Evolutionary conservation across 2,329 filamentous ascomycete genomes (phyloP).

Genomic region (Bipolaris sorokiniana): DNA sequence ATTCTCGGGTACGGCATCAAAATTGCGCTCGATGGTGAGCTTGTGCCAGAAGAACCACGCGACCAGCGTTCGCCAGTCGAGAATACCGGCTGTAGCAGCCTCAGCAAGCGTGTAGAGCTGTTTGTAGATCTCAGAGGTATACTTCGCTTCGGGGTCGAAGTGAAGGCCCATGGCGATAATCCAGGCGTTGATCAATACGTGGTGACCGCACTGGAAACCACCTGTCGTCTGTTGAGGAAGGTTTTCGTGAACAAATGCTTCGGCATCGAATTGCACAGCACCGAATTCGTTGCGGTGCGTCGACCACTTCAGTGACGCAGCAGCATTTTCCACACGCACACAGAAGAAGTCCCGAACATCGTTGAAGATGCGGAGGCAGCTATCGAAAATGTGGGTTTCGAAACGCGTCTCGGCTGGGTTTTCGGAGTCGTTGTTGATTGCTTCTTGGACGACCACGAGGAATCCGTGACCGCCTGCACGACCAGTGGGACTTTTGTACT

Average conservation of each 20-base stretch:
- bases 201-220: slow-evolving; percentile 17
- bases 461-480: background rate
- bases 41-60: slow-evolving; percentile 8
- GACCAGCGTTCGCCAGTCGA: slow-evolving; percentile 19
- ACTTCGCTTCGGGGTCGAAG: background rate
- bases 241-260: background rate
- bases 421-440: background rate
- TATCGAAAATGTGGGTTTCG: background rate
- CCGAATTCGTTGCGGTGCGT: background rate
- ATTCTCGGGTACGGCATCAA: background rate
- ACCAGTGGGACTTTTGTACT: background rate
- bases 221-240: background rate
- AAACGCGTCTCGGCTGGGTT: background rate
- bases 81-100: slow-evolving; percentile 10
- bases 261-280: background rate
- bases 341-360: background rate
- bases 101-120: slow-evolving; percentile 2
- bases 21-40: background rate
- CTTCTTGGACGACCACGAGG: background rate
- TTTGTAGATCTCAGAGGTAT: background rate
- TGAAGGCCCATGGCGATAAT: slow-evolving; percentile 34
- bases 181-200: slow-evolving; percentile 35
- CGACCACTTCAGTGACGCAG: background rate
- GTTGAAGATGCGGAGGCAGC: background rate
- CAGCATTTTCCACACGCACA: background rate